These are phyloP conservation scores for Trypanosoma congolense DNA, from an alignment of 208 protist species.

Conservation along the genomic window DNA sequence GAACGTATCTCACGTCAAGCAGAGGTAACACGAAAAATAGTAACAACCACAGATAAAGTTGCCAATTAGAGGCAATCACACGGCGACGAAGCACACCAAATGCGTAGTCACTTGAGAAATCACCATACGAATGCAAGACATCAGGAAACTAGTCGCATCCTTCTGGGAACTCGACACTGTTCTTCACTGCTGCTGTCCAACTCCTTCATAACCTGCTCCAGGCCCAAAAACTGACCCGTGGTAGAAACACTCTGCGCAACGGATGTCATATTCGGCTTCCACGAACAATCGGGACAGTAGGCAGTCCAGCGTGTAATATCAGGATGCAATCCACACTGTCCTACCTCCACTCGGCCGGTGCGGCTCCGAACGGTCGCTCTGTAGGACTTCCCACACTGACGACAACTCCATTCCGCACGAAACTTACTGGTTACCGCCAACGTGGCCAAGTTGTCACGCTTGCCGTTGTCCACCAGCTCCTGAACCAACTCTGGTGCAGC, in stretches of 20 bases:
- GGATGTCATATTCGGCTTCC: conserved; percentile 46
- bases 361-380: conserved; percentile 67
- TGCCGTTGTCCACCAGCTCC: conserved; percentile 37
- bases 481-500: conserved; percentile 37
- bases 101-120: no score
- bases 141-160: conserved; percentile 47
- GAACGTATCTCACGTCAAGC: no score
- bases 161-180: conserved; percentile 34
- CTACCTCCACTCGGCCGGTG: conserved; percentile 57
- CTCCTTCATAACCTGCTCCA: conserved; percentile 20
- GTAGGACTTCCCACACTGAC: conserved; percentile 49
- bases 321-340: conserved; percentile 60
- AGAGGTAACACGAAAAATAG: no score
- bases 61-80: no score
- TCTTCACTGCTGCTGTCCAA: background rate
- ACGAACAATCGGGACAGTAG: conserved; percentile 61
- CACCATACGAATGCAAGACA: no score
- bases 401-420: conserved; percentile 67
- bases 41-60: no score
- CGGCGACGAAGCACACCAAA: no score
- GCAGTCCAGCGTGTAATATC: conserved; percentile 39
- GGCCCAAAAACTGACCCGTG: conserved; percentile 58
- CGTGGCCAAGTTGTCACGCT: conserved; percentile 46
- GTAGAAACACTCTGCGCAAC: conserved; percentile 32
- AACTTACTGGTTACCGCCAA: conserved; percentile 70